These are phyloP conservation scores for Lachancea sp. DNA, from an alignment of 805 yeast genomes.

Conservation along the genomic window DNA sequence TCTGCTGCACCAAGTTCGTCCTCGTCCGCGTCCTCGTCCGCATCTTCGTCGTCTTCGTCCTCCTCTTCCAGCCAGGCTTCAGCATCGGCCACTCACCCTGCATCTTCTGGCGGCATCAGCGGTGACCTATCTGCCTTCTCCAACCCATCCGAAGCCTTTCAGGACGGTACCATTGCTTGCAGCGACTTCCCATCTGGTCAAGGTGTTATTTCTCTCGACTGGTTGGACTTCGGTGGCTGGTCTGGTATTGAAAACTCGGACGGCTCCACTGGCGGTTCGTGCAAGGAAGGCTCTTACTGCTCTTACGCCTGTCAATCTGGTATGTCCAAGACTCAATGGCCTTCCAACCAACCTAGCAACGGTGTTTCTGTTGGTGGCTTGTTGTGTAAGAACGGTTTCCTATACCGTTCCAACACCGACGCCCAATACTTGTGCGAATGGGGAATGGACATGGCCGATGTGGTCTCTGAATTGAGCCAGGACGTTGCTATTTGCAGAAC, in stretches of 20 bases:
- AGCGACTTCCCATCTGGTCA: conserved; percentile 60
- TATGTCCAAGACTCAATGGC: conserved; percentile 80
- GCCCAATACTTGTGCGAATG: conserved; percentile 55
- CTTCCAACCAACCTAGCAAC: conserved; percentile 54
- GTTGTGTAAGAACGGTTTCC: conserved; percentile 53
- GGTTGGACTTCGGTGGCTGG: conserved; percentile 49
- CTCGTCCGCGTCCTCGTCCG: conserved; percentile 12
- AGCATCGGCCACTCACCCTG: conserved; percentile 29
- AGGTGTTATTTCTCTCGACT: conserved; percentile 57
- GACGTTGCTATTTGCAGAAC: conserved; percentile 67
- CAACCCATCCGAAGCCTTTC: conserved; percentile 47
- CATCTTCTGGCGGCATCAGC: conserved; percentile 33
- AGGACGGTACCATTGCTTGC: conserved; percentile 65
- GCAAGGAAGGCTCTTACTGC: conserved; percentile 65
- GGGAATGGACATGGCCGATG: conserved; percentile 52
- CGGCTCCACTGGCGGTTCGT: conserved; percentile 54
- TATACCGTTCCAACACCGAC: conserved; percentile 53
- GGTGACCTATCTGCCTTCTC: conserved; percentile 50
- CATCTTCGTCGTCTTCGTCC: too few species aligned
- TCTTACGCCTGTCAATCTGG: conserved; percentile 76
- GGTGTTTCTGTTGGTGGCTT: conserved; percentile 74
- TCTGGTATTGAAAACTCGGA: conserved; percentile 51
- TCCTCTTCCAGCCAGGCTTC: conserved; percentile 10
- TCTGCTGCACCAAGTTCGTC: conserved; percentile 7
- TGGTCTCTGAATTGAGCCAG: conserved; percentile 43